These are phyloP conservation scores for Suillus alpinus DNA, from an alignment of 768 basidiomycete species.

Conservation along the genomic window DNA sequence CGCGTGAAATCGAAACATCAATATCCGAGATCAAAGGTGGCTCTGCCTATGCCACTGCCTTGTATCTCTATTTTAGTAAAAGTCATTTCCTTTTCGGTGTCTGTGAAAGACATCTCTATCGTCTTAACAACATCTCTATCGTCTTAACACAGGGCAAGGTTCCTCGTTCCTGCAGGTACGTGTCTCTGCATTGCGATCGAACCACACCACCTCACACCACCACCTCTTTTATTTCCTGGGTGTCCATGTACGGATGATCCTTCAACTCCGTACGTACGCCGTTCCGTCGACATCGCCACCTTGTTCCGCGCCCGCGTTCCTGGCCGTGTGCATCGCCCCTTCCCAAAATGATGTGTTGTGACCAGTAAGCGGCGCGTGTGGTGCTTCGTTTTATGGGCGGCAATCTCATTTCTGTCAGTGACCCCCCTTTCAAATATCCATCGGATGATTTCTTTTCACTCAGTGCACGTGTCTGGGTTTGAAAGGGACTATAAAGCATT, in stretches of 20 bases:
- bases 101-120: no score
- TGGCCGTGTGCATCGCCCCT: not conserved
- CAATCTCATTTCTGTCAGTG: not conserved
- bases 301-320: not conserved
- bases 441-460: not conserved
- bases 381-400: not conserved
- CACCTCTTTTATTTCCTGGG: not conserved
- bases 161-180: not conserved
- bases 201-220: no score
- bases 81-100: no score
- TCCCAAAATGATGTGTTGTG: not conserved
- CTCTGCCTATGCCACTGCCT: not conserved
- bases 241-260: not conserved
- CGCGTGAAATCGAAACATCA: not conserved
- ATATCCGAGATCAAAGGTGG: not conserved
- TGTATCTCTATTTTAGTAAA: not conserved
- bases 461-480: not conserved
- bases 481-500: not conserved
- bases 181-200: not conserved
- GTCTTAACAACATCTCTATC: no score
- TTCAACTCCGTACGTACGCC: not conserved
- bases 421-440: not conserved
- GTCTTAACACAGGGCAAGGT: not conserved
- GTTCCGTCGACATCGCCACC: constrained; percentile 1
- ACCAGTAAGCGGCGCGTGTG: not conserved